These are phyloP conservation scores for Solanum chiquidenum DNA, from an alignment of 257 asterid genomes.

Conservation along the genomic window DNA sequence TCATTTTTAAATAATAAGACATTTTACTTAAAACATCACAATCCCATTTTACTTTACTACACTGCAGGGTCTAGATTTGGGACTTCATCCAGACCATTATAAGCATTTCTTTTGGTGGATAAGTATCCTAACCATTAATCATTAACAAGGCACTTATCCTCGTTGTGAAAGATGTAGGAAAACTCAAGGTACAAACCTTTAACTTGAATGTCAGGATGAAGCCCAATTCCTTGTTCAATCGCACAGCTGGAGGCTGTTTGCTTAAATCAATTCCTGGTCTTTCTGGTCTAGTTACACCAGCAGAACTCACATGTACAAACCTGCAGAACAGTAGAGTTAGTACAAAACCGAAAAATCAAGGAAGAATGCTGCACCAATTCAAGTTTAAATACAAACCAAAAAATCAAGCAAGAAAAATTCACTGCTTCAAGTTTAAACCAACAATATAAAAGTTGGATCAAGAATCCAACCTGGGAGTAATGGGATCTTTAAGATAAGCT, in stretches of 20 bases:
- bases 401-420: neutral
- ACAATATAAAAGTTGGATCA: neutral
- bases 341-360: neutral
- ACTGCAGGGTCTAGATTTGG: neutral
- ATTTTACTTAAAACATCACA: neutral
- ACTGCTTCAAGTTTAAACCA: neutral
- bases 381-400: neutral
- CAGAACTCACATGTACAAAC: constrained; percentile 90
- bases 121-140: neutral
- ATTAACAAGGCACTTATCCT: neutral
- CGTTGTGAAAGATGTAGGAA: neutral
- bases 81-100: neutral
- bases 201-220: constrained; percentile 90
- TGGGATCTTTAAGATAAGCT: constrained; percentile 68
- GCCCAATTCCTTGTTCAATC: constrained; percentile 81
- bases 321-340: constrained; percentile 12
- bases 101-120: neutral
- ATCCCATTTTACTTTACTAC: neutral
- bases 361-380: neutral
- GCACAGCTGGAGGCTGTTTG: constrained; percentile 98
- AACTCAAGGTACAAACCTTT: constrained; percentile 38
- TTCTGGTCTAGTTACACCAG: constrained; percentile 96
- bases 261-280: constrained; percentile 94
- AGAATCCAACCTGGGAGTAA: constrained; percentile 58
- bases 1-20: neutral